These are phyloP conservation scores for Trichosporon faecale DNA, from an alignment of 1,284 basidiomycete species.

Conservation along the genomic window DNA sequence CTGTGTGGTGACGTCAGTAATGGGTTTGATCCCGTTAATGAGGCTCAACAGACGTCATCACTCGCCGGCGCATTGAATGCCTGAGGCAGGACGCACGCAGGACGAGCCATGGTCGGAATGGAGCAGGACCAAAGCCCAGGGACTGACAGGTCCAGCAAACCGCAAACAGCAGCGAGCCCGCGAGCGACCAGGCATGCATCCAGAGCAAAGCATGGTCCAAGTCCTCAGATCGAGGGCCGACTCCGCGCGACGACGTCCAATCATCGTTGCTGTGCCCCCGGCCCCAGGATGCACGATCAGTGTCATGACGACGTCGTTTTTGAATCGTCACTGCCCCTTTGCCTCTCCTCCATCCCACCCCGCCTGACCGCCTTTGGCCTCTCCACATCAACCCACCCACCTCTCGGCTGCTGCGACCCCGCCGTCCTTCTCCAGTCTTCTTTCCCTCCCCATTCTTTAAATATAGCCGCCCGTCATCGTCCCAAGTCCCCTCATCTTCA, in stretches of 20 bases:
- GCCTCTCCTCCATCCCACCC: neutral
- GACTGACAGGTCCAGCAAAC: neutral
- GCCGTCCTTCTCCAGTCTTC: conserved; percentile 3
- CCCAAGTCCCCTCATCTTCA: neutral
- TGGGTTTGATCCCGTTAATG: neutral
- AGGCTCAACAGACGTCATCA: neutral
- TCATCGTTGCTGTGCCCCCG: neutral
- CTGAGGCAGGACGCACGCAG: no score
- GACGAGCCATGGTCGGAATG: neutral
- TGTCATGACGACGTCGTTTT: conserved; percentile 10
- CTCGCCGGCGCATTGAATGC: conserved; percentile 1
- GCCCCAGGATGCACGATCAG: neutral
- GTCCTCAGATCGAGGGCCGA: neutral
- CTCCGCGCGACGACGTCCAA: neutral
- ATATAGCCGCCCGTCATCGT: neutral
- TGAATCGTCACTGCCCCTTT: conserved; percentile 3
- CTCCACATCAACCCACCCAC: neutral
- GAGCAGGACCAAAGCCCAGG: neutral
- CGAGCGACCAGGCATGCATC: neutral
- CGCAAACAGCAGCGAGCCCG: neutral
- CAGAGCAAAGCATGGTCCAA: neutral
- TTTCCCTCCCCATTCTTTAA: conserved; percentile 9
- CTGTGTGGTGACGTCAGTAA: neutral
- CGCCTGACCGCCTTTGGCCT: neutral
- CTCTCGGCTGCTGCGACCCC: conserved; percentile 2